A percentile compares a stretch with the other conserved stretches of the same genome.
Conservation (phyloP, 352 stramenopile genomes). For the Nannochloropsis limnetica region DNA sequence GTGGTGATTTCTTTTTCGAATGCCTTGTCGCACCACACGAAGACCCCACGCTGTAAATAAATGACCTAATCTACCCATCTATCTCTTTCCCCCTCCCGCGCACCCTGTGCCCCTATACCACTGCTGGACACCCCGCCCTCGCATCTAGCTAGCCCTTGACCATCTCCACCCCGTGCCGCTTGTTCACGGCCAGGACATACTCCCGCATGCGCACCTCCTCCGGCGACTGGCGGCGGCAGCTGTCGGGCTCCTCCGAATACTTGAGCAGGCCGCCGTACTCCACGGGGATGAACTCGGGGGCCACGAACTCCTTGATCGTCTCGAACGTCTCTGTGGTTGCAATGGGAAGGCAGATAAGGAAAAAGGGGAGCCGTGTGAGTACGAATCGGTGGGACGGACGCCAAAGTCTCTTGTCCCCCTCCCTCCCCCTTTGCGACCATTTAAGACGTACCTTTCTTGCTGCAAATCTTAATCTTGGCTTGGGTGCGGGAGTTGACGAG, state of each 20-base stretch:
- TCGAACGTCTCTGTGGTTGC: background rate
- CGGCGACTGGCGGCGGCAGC: background rate
- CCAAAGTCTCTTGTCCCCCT: background rate
- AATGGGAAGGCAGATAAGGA: background rate
- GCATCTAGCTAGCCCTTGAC: background rate
- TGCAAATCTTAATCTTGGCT: constrained; percentile 59
- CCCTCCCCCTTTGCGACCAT: background rate
- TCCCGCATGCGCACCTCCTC: constrained; percentile 20
- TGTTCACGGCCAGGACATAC: constrained; percentile 10
- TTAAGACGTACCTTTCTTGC: background rate
- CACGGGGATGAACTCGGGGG: constrained; percentile 16
- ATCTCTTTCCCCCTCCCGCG: background rate
- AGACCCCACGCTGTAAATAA: background rate
- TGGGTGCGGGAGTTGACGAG: constrained; percentile 71
- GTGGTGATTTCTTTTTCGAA: background rate
- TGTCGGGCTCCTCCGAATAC: constrained; percentile 18
- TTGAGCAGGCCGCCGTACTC: constrained; percentile 16
- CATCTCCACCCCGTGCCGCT: constrained; percentile 30
- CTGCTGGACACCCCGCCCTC: background rate
- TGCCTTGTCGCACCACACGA: background rate
- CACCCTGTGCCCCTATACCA: background rate
- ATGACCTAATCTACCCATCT: background rate
- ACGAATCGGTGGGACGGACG: no score
- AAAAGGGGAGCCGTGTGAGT: background rate
- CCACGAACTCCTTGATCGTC: constrained; percentile 27